Percentiles rank a stretch among this genome's conserved stretches.
Evolutionary conservation across 305 asterid species (phyloP).

Genomic region (Caryopteris hybrid): DNA sequence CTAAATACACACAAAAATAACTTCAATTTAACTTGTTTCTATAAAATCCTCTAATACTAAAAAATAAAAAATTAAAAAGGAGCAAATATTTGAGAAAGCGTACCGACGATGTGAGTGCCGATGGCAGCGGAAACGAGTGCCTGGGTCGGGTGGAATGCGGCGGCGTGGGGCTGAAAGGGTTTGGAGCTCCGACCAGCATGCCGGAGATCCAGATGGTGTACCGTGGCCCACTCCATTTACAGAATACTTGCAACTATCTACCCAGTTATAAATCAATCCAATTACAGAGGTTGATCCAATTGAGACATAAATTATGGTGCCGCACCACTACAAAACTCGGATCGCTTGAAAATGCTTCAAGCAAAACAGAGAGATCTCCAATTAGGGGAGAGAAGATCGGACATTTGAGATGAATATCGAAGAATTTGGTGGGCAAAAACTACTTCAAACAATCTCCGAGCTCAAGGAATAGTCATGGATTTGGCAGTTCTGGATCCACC

Average conservation of each 20-base stretch:
- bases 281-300: slow-evolving; percentile 18
- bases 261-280: not conserved
- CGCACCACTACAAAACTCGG: not conserved
- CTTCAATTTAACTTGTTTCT: not conserved
- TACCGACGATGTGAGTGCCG: slow-evolving; percentile 79
- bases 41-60: not conserved
- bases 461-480: not conserved
- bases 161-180: slow-evolving; percentile 96
- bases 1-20: slow-evolving; percentile 35
- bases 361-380: slow-evolving; percentile 11
- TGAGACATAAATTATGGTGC: slow-evolving; percentile 12
- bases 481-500: slow-evolving; percentile 13
- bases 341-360: not conserved
- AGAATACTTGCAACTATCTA: slow-evolving; percentile 17
- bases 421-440: not conserved
- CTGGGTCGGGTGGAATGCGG: slow-evolving; percentile 87
- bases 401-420: not conserved
- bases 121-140: slow-evolving; percentile 86
- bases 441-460: not conserved
- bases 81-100: not conserved
- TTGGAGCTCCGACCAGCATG: slow-evolving; percentile 95
- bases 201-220: slow-evolving; percentile 98
- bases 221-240: slow-evolving; percentile 93
- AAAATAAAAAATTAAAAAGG: not conserved
- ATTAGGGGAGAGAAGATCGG: slow-evolving; percentile 1